phyloP scores from a whole-genome alignment of 805 yeast species.

The Yarrowia sp. region DNA sequence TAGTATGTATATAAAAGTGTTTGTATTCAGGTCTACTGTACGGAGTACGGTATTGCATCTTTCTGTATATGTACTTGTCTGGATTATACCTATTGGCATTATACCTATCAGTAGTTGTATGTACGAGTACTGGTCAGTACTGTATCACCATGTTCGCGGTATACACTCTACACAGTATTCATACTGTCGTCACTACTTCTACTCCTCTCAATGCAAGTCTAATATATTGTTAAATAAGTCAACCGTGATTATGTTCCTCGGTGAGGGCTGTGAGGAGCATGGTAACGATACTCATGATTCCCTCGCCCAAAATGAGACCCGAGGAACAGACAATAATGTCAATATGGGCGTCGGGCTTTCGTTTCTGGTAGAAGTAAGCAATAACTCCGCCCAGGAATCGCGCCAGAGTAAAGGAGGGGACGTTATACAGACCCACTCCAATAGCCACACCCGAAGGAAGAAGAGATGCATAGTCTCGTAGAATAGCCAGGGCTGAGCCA shows the following conservation, averaged over 20 bases:
- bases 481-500: constrained; percentile 54
- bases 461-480: constrained; percentile 59
- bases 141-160: too few relatives aligned
- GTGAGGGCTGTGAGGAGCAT: constrained; percentile 70
- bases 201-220: not conserved
- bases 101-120: too few relatives aligned
- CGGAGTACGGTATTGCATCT: not conserved
- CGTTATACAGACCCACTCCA: constrained; percentile 93
- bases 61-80: too few relatives aligned
- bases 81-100: too few relatives aligned
- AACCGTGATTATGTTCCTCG: constrained; percentile 12
- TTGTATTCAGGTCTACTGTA: too few relatives aligned
- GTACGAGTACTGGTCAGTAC: too few relatives aligned
- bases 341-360: constrained; percentile 59
- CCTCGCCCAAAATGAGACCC: constrained; percentile 94
- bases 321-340: constrained; percentile 85
- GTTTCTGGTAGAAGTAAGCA: constrained; percentile 52
- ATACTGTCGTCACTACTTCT: too few relatives aligned
- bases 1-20: too few relatives aligned
- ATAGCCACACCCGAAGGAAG: constrained; percentile 96
- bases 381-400: constrained; percentile 87
- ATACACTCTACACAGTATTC: not conserved
- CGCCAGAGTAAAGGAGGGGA: constrained; percentile 92
- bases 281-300: constrained; percentile 80
- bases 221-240: not conserved